phyloP scores from a whole-genome alignment of 2,329 filamentous ascomycete genomes.

The Colletotrichum orchidophilum region DNA sequence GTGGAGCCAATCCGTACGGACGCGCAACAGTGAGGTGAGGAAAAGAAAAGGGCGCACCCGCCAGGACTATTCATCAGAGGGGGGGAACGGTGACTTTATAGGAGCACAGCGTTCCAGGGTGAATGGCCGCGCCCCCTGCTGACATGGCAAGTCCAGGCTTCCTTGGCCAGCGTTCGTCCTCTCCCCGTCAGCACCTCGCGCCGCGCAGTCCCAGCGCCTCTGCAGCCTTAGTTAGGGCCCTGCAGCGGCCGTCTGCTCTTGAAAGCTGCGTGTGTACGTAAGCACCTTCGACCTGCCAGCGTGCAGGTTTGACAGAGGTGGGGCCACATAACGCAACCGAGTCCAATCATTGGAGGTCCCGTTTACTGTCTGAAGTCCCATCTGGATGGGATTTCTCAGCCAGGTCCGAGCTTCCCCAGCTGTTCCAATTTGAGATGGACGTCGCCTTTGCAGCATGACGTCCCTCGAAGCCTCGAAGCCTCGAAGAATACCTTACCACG shows the following conservation, averaged over 20 bases:
- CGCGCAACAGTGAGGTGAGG: not conserved
- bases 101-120: not conserved
- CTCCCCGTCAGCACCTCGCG: not conserved
- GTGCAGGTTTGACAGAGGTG: not conserved
- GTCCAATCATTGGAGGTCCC: no score
- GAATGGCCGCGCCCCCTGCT: not conserved
- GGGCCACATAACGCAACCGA: not conserved
- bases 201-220: not conserved
- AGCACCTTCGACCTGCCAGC: not conserved
- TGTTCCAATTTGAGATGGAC: constrained; percentile 4
- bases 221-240: not conserved
- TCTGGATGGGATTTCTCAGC: constrained; percentile 8
- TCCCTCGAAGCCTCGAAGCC: no score
- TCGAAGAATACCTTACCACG: not conserved
- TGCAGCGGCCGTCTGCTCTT: not conserved
- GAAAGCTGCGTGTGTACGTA: constrained; percentile 2
- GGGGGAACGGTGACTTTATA: constrained; percentile 12
- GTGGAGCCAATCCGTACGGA: not conserved
- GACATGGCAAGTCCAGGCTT: constrained; percentile 5
- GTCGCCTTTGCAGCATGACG: constrained; percentile 21
- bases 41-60: not conserved
- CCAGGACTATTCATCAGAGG: not conserved
- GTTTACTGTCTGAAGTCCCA: not conserved
- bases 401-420: not conserved
- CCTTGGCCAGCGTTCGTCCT: not conserved